Evolutionary conservation across 768 basidiomycete species (phyloP).

Genomic region (Agaricus sinodeliciosus): DNA sequence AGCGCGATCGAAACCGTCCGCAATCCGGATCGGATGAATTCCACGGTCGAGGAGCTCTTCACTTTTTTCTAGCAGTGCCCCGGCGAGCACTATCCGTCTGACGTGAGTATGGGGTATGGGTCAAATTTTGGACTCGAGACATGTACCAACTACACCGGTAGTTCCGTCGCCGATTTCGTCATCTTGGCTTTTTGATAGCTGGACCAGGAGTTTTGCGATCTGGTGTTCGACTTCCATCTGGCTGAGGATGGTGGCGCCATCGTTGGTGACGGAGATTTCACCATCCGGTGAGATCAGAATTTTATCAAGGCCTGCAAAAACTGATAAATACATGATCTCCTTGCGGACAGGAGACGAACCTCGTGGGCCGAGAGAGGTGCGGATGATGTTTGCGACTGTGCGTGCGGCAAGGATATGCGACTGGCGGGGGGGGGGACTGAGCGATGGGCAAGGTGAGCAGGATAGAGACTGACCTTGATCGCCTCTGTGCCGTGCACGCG

Average conservation of each 20-base stretch:
- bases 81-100: conserved; percentile 74
- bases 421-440: conserved; percentile 28
- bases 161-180: conserved; percentile 99
- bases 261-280: conserved; percentile 98
- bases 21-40: conserved; percentile 97
- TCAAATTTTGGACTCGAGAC: background rate
- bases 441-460: conserved; percentile 9
- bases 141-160: conserved; percentile 96
- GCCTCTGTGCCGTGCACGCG: conserved; percentile 89
- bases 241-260: conserved; percentile 95
- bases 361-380: conserved; percentile 92
- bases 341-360: conserved; percentile 34
- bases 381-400: conserved; percentile 90
- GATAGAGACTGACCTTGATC: conserved; percentile 63
- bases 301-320: conserved; percentile 76
- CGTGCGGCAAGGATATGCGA: conserved; percentile 94
- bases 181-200: conserved; percentile 96
- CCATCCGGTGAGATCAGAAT: conserved; percentile 95
- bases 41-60: conserved; percentile 97
- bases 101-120: conserved; percentile 2
- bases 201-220: conserved; percentile 95
- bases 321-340: conserved; percentile 9
- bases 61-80: conserved; percentile 91
- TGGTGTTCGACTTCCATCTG: conserved; percentile 99
- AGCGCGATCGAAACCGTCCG: conserved; percentile 96